Conservation (phyloP, 495 filamentous ascomycete genomes). For the Amniculicola lignicola region DNA sequence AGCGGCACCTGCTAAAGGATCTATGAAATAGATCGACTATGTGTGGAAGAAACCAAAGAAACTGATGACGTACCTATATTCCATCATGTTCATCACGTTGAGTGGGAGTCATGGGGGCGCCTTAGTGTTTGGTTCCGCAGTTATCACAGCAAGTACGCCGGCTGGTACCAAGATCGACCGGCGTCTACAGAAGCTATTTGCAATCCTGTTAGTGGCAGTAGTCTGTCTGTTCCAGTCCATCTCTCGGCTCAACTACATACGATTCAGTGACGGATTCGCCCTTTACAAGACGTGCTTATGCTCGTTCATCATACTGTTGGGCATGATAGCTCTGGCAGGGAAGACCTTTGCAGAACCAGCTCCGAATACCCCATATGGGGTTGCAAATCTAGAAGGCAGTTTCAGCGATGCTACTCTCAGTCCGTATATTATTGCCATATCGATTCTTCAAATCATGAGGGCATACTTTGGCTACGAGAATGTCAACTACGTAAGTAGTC, state of each 20-base stretch:
- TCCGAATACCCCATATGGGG: neutral
- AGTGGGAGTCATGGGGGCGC: neutral
- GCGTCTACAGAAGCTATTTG: neutral
- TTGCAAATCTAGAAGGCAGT: neutral
- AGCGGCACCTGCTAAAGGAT: neutral
- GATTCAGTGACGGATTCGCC: neutral
- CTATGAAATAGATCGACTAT: neutral
- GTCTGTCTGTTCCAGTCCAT: neutral
- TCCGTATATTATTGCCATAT: neutral
- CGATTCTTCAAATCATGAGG: neutral
- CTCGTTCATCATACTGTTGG: neutral
- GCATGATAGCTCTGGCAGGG: neutral
- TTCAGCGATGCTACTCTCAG: neutral
- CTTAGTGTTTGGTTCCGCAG: neutral
- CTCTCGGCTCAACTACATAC: neutral
- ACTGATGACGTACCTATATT: neutral
- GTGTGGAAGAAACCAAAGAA: neutral
- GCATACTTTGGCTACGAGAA: neutral
- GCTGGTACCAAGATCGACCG: neutral
- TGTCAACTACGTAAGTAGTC: neutral
- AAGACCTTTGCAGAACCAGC: neutral
- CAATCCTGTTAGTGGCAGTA: neutral
- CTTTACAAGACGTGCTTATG: neutral
- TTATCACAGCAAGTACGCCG: neutral
- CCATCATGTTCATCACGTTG: neutral